phyloP scores from a whole-genome alignment of 164 flowering plant genomes.

The Pachysandra terminalis region DNA sequence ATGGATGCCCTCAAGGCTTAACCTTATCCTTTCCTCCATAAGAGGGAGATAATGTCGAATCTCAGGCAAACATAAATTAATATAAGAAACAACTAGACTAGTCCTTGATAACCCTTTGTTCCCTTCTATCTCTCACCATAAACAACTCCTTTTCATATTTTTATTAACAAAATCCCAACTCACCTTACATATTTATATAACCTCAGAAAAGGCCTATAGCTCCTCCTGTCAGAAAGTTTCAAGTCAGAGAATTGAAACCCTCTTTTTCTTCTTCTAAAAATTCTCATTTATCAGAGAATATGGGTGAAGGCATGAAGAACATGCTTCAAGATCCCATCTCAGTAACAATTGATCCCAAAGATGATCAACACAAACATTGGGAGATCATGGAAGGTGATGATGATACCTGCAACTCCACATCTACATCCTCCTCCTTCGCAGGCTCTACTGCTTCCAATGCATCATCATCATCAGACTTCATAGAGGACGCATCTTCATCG shows the following conservation, averaged over 20 bases:
- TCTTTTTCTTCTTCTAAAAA: neutral
- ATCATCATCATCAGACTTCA: constrained; percentile 39
- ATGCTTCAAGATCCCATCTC: constrained; percentile 11
- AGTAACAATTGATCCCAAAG: neutral
- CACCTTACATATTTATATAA: constrained; percentile 20
- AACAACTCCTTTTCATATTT: no score
- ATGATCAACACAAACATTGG: constrained; percentile 11
- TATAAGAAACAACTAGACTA: neutral
- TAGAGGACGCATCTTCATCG: constrained; percentile 53
- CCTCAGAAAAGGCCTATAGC: neutral
- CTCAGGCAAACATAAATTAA: constrained; percentile 10
- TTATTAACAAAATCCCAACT: no score
- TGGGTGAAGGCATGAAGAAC: constrained; percentile 27
- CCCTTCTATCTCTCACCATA: no score
- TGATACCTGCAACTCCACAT: constrained; percentile 18
- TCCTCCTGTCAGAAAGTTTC: neutral
- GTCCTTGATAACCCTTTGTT: constrained; percentile 2
- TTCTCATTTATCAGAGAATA: no score
- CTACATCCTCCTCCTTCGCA: constrained; percentile 24
- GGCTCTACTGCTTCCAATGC: constrained; percentile 28
- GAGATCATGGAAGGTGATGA: constrained; percentile 30
- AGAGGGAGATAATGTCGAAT: constrained; percentile 36
- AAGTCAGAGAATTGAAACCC: no score
- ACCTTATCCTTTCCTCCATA: constrained; percentile 45
- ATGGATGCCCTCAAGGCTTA: constrained; percentile 38